phyloP scores from a whole-genome alignment of 1,284 basidiomycete genomes.

The Ustilago esculenta region DNA sequence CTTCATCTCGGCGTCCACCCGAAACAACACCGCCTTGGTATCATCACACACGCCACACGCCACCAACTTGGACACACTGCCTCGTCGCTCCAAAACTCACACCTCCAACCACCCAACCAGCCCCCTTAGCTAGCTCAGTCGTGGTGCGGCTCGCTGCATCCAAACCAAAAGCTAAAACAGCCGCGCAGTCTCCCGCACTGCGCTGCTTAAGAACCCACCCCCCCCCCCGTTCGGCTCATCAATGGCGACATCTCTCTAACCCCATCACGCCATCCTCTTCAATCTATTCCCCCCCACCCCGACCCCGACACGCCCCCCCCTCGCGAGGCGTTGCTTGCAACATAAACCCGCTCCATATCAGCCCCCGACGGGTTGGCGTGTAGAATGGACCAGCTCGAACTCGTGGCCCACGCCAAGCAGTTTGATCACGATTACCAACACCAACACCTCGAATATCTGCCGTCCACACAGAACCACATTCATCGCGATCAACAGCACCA shows the following conservation, averaged over 20 bases:
- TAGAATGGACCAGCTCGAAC: slow-evolving; percentile 33
- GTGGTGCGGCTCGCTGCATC: too few relatives aligned
- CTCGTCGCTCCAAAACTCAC: too few relatives aligned
- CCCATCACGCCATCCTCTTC: slow-evolving; percentile 11
- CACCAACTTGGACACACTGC: too few relatives aligned
- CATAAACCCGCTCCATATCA: too few relatives aligned
- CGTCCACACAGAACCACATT: background rate
- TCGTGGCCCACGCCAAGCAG: slow-evolving; percentile 14
- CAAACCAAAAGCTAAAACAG: background rate
- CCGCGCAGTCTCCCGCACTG: too few relatives aligned
- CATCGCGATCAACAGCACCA: background rate
- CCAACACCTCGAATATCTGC: background rate
- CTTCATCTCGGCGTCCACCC: slow-evolving; percentile 31
- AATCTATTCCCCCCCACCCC: too few relatives aligned
- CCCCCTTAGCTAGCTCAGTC: too few relatives aligned
- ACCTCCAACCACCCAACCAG: too few relatives aligned
- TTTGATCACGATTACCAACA: slow-evolving; percentile 8
- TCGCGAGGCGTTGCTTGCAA: too few relatives aligned
- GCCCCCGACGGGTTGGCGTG: background rate
- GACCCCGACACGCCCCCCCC: too few relatives aligned
- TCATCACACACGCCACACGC: background rate
- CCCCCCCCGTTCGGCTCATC: background rate
- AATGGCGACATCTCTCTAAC: slow-evolving; percentile 7
- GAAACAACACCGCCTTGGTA: background rate
- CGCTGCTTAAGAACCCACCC: too few relatives aligned